phyloP scores from a whole-genome alignment of 257 asterid species.

The Rhazya stricta region DNA sequence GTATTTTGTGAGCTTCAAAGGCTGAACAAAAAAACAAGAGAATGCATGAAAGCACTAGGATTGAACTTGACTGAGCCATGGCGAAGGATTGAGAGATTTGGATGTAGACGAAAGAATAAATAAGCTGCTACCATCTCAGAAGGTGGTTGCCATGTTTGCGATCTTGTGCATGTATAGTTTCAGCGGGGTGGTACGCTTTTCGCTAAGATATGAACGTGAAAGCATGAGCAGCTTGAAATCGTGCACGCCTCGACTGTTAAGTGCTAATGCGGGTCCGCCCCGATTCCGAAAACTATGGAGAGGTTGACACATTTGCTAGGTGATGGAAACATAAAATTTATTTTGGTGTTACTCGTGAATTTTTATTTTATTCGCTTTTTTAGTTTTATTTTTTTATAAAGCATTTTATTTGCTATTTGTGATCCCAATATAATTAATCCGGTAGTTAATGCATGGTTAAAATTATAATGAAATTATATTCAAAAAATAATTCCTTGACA shows the following conservation, averaged over 20 bases:
- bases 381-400: no score
- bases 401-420: no score
- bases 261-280: neutral
- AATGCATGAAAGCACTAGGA: neutral
- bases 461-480: no score
- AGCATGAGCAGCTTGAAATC: neutral
- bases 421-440: no score
- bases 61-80: neutral
- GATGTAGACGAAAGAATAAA: neutral
- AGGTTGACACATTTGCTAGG: neutral
- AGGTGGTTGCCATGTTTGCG: conserved; percentile 4
- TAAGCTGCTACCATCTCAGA: neutral
- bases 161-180: neutral
- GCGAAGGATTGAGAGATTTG: neutral
- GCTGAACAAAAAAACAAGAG: neutral
- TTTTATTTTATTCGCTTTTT: no score
- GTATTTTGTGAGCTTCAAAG: neutral
- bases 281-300: neutral
- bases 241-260: neutral
- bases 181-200: no score
- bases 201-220: neutral
- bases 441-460: no score
- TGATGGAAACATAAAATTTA: no score
- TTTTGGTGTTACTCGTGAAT: no score
- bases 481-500: no score